phyloP scores from a whole-genome alignment of 345 rosid species.

The Camelina sativa region DNA sequence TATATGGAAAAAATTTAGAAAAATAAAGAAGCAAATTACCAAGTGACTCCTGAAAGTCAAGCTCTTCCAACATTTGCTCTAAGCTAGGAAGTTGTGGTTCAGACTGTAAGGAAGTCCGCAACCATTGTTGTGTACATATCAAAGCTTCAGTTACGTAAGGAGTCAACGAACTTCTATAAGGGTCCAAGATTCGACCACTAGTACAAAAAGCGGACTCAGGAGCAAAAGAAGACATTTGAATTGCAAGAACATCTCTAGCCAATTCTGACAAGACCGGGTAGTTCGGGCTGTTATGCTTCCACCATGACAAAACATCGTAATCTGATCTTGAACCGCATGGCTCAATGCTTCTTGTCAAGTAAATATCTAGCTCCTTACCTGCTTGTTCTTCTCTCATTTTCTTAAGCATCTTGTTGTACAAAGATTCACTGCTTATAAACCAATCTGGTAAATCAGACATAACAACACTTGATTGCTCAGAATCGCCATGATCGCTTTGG shows the following conservation, averaged over 20 bases:
- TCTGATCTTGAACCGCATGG: not conserved
- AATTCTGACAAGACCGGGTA: not conserved
- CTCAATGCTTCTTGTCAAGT: not conserved
- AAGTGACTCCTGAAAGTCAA: not conserved
- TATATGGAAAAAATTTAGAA: not conserved
- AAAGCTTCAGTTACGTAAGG: not conserved
- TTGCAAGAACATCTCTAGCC: not conserved
- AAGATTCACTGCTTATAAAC: not conserved
- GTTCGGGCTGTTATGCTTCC: not conserved
- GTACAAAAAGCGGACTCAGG: not conserved
- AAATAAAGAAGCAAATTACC: slow-evolving; percentile 1
- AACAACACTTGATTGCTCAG: not conserved
- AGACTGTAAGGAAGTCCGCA: not conserved
- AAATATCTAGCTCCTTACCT: not conserved
- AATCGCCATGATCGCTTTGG: not conserved
- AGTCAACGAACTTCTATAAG: not conserved
- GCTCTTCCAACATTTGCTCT: not conserved
- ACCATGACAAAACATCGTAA: not conserved
- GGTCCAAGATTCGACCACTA: not conserved
- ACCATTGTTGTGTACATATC: not conserved
- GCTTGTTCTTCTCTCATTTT: not conserved
- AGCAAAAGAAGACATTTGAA: not conserved
- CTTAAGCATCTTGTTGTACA: not conserved
- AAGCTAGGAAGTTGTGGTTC: not conserved
- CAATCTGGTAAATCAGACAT: not conserved